These are phyloP conservation scores for Penicillium paneum DNA, from an alignment of 2,329 filamentous ascomycete species.

Conservation along the genomic window DNA sequence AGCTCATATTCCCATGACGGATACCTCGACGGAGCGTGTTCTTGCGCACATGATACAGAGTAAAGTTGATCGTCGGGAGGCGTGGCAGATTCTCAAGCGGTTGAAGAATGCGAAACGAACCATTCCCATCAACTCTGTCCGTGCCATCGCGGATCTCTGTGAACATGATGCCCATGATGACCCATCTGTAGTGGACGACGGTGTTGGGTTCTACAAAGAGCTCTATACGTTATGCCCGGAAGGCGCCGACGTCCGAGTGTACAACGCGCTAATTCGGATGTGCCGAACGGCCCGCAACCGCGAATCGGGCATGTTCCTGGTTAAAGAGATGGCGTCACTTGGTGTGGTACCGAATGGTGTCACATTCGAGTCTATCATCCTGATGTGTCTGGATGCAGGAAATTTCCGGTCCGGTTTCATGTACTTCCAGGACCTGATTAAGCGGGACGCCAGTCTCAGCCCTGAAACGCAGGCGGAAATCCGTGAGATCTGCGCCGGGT, in stretches of 20 bases:
- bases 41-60: constrained; percentile 54
- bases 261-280: constrained; percentile 58
- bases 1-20: constrained; percentile 56
- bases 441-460: constrained; percentile 29
- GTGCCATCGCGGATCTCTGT: constrained; percentile 52
- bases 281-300: constrained; percentile 48
- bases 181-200: constrained; percentile 44
- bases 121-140: constrained; percentile 50
- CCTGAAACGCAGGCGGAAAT: constrained; percentile 28
- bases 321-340: constrained; percentile 59
- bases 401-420: constrained; percentile 38
- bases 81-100: constrained; percentile 56
- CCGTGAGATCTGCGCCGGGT: constrained; percentile 26
- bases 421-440: constrained; percentile 39
- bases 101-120: constrained; percentile 50
- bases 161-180: constrained; percentile 39
- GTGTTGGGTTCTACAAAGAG: constrained; percentile 60
- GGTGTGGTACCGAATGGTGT: constrained; percentile 53
- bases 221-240: constrained; percentile 51
- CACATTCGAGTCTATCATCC: constrained; percentile 62
- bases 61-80: constrained; percentile 48
- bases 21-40: constrained; percentile 62
- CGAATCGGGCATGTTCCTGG: constrained; percentile 59
- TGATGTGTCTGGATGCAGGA: constrained; percentile 50
- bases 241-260: constrained; percentile 50